These are phyloP conservation scores for Cladosporium sp. DNA, from an alignment of 2,329 filamentous ascomycete species.

Conservation along the genomic window DNA sequence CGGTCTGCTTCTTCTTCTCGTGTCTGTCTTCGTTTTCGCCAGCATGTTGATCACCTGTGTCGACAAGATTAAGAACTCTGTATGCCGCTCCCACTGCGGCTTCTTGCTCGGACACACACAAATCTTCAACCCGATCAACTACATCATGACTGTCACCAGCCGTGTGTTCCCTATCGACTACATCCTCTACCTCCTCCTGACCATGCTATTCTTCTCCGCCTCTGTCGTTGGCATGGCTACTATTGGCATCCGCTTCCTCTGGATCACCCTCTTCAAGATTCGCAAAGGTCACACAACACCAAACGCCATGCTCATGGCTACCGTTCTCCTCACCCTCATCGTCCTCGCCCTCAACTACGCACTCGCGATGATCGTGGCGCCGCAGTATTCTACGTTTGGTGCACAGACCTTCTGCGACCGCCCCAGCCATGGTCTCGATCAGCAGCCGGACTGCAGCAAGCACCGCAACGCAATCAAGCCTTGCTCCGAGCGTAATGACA, in stretches of 20 bases:
- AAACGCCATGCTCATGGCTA: constrained; percentile 85
- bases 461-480: constrained; percentile 69
- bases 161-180: constrained; percentile 90
- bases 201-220: constrained; percentile 82
- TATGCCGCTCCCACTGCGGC: constrained; percentile 85
- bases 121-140: constrained; percentile 94
- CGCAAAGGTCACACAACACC: constrained; percentile 83
- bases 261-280: constrained; percentile 90
- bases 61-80: constrained; percentile 92
- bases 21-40: constrained; percentile 73
- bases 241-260: constrained; percentile 92
- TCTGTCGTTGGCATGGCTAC: constrained; percentile 81
- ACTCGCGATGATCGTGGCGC: constrained; percentile 87
- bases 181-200: constrained; percentile 76
- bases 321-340: constrained; percentile 84
- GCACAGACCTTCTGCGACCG: constrained; percentile 91
- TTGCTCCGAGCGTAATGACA: constrained; percentile 73
- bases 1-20: constrained; percentile 69
- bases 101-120: constrained; percentile 86
- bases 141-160: constrained; percentile 74
- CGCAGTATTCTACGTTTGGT: constrained; percentile 90
- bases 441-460: constrained; percentile 70
- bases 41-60: constrained; percentile 95
- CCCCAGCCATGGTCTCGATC: constrained; percentile 56
- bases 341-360: constrained; percentile 90